Base-by-base conservation (phyloP, 805 yeast genomes). In the Saccharomycopsis sp. region DNA sequence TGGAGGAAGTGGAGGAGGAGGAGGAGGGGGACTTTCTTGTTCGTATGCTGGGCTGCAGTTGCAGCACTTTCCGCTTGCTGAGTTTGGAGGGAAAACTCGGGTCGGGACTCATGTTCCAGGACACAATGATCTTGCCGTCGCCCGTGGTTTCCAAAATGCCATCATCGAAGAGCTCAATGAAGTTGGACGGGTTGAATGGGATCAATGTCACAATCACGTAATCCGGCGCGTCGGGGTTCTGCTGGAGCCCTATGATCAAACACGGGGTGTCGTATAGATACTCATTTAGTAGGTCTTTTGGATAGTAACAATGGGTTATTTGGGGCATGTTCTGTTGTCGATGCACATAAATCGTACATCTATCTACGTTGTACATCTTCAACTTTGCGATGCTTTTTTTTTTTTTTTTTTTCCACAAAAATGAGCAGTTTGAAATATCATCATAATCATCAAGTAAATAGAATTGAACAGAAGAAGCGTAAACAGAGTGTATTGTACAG, bases 271-370 rank as follows among this genome's bases (percentile, higher is more conserved):
- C 32, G 34, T 36, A 43, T 2, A 46, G 38, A 26, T 25, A 37
- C 25, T 29, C 29, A 21, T 35, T 43, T 12, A 46, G 29, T 4
- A 46, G 35, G 22, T 46, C 49, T 17, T 46, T 39, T n/a, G 49
- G 49, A 25, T 43, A 46, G 29, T 46, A 46, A 23, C 45, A 46
- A 21, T 46, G 49, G 3, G 43, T 30, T 37, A 38, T 36, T 18
- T 37, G 34, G 41, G 27, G 9, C 27, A 25, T 25, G 27, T 25
- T 10, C 27, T 25, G 27, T n/a, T n/a, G n/a, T n/a, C n/a, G n/a
- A n/a, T n/a, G n/a, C n/a, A n/a, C n/a, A n/a, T n/a, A n/a, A n/a
- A n/a, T n/a, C n/a, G n/a, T n/a, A n/a, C n/a, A n/a, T n/a, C n/a
- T n/a, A n/a, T n/a, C n/a, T n/a, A n/a, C n/a, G n/a, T n/a, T n/a